Conservation (phyloP, 257 asterid species). For the Solanum lycopersicoides region DNA sequence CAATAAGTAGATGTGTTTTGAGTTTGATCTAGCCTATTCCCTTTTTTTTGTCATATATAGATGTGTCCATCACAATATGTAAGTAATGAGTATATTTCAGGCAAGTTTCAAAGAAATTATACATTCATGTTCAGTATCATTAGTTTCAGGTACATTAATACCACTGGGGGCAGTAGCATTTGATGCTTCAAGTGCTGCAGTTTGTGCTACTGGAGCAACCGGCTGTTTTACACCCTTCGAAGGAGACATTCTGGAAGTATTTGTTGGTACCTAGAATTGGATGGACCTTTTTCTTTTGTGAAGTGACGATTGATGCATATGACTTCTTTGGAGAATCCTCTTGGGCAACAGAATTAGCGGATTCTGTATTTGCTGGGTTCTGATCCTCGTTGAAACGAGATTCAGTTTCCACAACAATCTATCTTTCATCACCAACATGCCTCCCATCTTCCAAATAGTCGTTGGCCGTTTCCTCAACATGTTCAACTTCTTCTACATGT, state of each 20-base stretch:
- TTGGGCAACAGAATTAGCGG: slow-evolving; percentile 30
- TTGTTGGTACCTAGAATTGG: slow-evolving; percentile 45
- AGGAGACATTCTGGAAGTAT: slow-evolving; percentile 14
- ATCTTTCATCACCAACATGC: slow-evolving; percentile 25
- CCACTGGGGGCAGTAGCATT: not conserved
- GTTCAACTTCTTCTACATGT: slow-evolving; percentile 30
- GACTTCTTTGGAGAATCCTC: slow-evolving; percentile 75
- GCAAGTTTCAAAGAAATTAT: not conserved
- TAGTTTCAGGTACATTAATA: slow-evolving; percentile 22
- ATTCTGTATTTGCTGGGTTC: slow-evolving; percentile 13
- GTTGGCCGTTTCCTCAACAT: slow-evolving; percentile 22
- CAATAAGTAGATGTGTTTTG: not conserved
- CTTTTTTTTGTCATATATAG: not conserved
- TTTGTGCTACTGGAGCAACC: slow-evolving; percentile 21
- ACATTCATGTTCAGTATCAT: slow-evolving; percentile 49
- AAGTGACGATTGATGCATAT: slow-evolving; percentile 70
- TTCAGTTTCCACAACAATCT: slow-evolving; percentile 31
- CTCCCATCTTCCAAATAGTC: slow-evolving; percentile 41
- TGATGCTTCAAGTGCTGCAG: slow-evolving; percentile 28
- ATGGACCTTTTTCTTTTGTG: slow-evolving; percentile 42
- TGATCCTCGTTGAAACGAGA: slow-evolving; percentile 32
- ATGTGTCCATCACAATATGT: not conserved
- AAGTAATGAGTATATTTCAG: not conserved
- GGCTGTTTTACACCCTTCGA: slow-evolving; percentile 31
- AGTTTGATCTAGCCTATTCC: not conserved